Conservation (phyloP, 345 rosid species). For the Acer negundo region DNA sequence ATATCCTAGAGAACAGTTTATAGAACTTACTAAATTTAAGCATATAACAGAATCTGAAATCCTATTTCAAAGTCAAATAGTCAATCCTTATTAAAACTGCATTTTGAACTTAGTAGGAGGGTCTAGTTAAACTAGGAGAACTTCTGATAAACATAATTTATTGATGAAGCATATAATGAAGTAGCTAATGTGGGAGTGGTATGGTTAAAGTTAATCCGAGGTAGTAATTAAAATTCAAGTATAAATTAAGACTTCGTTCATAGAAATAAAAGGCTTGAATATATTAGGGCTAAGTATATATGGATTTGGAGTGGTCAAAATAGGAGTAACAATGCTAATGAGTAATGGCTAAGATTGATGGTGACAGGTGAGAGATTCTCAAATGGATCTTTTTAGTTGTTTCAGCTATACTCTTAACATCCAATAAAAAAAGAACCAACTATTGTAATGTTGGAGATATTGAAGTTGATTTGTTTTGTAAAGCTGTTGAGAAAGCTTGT, state of each 20-base stretch:
- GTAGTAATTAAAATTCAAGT: background rate
- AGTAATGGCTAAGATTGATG: too few relatives aligned
- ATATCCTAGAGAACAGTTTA: background rate
- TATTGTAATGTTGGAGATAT: too few relatives aligned
- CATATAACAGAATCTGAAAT: background rate
- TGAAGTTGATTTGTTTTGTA: too few relatives aligned
- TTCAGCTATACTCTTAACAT: too few relatives aligned
- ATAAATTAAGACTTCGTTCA: background rate
- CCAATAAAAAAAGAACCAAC: too few relatives aligned
- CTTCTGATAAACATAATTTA: background rate
- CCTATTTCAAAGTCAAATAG: background rate
- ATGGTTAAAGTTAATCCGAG: background rate
- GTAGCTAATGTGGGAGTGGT: background rate
- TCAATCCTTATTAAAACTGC: background rate
- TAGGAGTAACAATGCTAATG: too few relatives aligned
- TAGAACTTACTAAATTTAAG: conserved; percentile 2
- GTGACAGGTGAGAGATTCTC: too few relatives aligned
- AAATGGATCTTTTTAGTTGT: too few relatives aligned
- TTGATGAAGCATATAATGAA: background rate
- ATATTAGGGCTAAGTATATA: background rate
- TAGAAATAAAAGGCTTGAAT: background rate
- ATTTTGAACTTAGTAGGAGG: background rate
- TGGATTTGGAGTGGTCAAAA: background rate
- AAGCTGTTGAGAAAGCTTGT: background rate
- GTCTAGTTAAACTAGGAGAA: background rate